Percentiles rank a stretch among this genome's conserved stretches.
phyloP scores from a whole-genome alignment of 148 eudicot species.

The Fagopyrum homotropicum region DNA sequence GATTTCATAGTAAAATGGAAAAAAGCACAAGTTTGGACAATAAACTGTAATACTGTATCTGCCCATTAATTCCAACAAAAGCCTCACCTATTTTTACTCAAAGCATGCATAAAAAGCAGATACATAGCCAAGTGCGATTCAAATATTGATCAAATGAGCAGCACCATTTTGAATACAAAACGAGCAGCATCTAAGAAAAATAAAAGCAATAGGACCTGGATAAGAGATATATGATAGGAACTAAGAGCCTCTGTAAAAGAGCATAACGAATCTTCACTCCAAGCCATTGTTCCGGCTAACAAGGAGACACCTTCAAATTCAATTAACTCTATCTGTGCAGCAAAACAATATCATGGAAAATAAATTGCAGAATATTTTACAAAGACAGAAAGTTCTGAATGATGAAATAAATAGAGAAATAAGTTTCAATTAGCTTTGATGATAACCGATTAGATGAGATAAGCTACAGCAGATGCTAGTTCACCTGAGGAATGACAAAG shows the following conservation, averaged over 20 bases:
- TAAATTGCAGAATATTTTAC: neutral
- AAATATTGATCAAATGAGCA: neutral
- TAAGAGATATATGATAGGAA: slow-evolving; percentile 44
- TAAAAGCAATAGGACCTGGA: slow-evolving; percentile 35
- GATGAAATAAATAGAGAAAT: neutral
- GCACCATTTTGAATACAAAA: slow-evolving; percentile 4
- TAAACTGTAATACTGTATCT: neutral
- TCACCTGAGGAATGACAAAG: slow-evolving; percentile 84
- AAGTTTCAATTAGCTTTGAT: neutral
- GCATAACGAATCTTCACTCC: slow-evolving; percentile 50
- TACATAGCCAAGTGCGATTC: neutral
- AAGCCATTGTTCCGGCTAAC: slow-evolving; percentile 70
- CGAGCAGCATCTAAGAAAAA: neutral
- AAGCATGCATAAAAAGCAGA: neutral
- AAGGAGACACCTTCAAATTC: slow-evolving; percentile 58
- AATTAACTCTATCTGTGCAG: slow-evolving; percentile 73
- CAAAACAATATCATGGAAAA: slow-evolving; percentile 12
- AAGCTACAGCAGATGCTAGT: slow-evolving; percentile 19
- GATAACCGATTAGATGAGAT: neutral
- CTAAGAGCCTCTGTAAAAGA: slow-evolving; percentile 56
- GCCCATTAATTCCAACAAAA: neutral
- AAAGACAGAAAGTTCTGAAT: neutral
- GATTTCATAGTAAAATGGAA: neutral
- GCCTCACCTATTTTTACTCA: neutral
- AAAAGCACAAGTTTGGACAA: neutral